Percentiles rank a stretch among this genome's conserved stretches.
Evolutionary conservation across 306 rosid genomes (phyloP).

Genomic region (Castanopsis chinensis): DNA sequence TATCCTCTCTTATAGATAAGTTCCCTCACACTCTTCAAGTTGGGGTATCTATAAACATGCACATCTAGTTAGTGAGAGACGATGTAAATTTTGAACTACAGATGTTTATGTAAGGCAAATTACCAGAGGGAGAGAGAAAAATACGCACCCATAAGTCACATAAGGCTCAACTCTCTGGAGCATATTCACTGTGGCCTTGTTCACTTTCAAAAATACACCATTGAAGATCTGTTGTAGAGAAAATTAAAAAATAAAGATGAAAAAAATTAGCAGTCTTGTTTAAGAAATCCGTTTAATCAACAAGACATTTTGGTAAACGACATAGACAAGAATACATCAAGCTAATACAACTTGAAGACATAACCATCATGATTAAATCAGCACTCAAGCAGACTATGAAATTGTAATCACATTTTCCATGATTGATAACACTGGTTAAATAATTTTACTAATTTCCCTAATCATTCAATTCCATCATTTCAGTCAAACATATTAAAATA

Average conservation of each 20-base stretch:
- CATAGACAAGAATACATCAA: neutral
- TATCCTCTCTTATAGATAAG: slow-evolving; percentile 41
- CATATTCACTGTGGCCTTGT: no score
- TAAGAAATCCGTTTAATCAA: slow-evolving; percentile 35
- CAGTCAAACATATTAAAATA: no score
- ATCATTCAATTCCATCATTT: no score
- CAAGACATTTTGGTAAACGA: neutral
- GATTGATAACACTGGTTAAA: neutral
- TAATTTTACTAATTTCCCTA: no score
- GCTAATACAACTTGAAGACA: neutral
- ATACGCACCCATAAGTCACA: slow-evolving; percentile 58
- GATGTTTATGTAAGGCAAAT: neutral
- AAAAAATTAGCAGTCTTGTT: slow-evolving; percentile 25
- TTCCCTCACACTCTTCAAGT: slow-evolving; percentile 82
- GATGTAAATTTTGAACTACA: neutral
- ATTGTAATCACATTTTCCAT: neutral
- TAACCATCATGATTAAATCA: neutral
- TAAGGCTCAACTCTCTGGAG: no score
- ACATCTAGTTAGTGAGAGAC: neutral
- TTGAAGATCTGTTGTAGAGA: no score
- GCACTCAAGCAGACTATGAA: neutral
- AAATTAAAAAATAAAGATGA: no score
- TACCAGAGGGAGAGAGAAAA: no score
- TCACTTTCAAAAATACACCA: no score
- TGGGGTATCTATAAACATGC: slow-evolving; percentile 55